Evolutionary conservation across 1,139 yeast species (phyloP).

Genomic region (Arxiozyma bovina): DNA sequence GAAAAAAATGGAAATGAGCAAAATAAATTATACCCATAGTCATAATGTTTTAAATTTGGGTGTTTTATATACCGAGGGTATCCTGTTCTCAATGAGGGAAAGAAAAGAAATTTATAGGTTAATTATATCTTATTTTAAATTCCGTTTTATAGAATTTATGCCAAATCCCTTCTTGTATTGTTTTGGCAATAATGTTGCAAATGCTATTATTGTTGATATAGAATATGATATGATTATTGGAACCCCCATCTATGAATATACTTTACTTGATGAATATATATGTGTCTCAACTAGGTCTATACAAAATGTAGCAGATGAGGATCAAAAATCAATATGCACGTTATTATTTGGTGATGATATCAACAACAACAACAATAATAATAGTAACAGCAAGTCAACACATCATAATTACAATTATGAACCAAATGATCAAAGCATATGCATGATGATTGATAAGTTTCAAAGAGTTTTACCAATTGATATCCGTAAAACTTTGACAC

Average conservation of each 20-base stretch:
- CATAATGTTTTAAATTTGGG: not conserved
- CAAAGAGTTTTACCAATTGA: not conserved
- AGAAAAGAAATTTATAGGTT: conserved; percentile 2
- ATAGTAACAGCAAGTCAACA: no score
- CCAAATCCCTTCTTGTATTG: conserved; percentile 2
- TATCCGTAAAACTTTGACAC: not conserved
- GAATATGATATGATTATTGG: not conserved
- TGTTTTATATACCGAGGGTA: conserved; percentile 4
- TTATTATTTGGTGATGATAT: not conserved
- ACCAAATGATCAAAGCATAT: not conserved
- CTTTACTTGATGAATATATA: conserved; percentile 1
- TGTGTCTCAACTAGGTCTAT: not conserved
- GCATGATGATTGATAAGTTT: not conserved
- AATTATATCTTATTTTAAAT: conserved; percentile 1
- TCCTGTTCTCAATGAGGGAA: conserved; percentile 2
- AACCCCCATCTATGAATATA: conserved; percentile 5
- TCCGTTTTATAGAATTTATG: conserved; percentile 1
- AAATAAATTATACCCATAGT: not conserved
- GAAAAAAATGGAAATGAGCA: not conserved
- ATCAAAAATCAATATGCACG: not conserved
- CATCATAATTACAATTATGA: not conserved
- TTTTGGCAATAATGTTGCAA: not conserved
- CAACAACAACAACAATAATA: not conserved
- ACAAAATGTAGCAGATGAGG: not conserved
- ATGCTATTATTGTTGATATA: conserved; percentile 4